phyloP scores from a whole-genome alignment of 805 yeast genomes.

The Spathaspora gorwiae region DNA sequence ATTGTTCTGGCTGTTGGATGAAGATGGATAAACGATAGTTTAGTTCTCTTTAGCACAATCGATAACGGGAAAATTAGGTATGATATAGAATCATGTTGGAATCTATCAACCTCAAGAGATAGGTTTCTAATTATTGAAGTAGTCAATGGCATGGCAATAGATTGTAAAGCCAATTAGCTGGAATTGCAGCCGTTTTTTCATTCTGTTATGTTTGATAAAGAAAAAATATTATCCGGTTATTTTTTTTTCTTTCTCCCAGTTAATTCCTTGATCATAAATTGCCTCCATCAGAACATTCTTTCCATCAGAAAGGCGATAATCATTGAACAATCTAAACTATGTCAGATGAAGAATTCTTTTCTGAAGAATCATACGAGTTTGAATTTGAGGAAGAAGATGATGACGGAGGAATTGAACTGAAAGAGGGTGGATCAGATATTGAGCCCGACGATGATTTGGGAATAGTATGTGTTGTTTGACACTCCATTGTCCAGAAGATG shows the following conservation, averaged over 20 bases:
- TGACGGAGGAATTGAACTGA: conserved; percentile 16
- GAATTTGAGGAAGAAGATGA: conserved; percentile 37
- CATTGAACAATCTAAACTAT: neutral
- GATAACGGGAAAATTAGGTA: too few relatives aligned
- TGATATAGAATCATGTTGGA: too few relatives aligned
- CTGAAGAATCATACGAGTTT: conserved; percentile 38
- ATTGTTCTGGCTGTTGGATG: too few relatives aligned
- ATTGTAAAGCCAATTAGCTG: neutral
- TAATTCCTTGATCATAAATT: too few relatives aligned
- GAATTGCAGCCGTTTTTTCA: neutral
- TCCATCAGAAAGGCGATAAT: neutral
- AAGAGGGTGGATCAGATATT: conserved; percentile 22
- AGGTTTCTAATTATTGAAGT: too few relatives aligned
- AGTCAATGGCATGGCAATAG: too few relatives aligned
- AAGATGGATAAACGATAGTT: too few relatives aligned
- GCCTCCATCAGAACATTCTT: neutral
- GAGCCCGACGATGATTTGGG: conserved; percentile 20
- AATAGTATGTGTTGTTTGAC: conserved; percentile 6
- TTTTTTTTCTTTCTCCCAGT: neutral
- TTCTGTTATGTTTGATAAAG: neutral
- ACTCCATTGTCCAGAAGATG: neutral
- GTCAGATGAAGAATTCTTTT: conserved; percentile 34
- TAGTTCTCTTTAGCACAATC: too few relatives aligned
- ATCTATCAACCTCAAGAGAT: too few relatives aligned
- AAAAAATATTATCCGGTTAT: too few relatives aligned